Evolutionary conservation across 148 eudicot species (phyloP).

Genomic region (Arbutus unedo): DNA sequence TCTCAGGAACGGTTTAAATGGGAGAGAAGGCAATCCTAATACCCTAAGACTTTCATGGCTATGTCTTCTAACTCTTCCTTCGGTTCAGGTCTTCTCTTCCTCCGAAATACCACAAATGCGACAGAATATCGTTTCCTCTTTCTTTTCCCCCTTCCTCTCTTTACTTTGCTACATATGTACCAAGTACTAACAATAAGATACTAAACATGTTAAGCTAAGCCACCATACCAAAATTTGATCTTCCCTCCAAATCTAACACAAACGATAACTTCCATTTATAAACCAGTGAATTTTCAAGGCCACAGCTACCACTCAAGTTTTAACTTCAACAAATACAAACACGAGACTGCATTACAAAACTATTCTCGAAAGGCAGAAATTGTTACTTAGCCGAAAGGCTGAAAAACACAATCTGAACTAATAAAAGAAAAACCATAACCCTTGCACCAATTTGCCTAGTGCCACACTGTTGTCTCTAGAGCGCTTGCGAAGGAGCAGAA

Average conservation of each 20-base stretch:
- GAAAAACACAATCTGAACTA: neutral
- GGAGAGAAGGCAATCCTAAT: too few relatives aligned
- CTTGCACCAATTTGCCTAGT: neutral
- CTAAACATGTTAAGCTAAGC: neutral
- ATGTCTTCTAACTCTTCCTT: too few relatives aligned
- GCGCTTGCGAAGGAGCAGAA: neutral
- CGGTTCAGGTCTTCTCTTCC: too few relatives aligned
- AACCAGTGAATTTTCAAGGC: neutral
- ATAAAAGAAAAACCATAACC: neutral
- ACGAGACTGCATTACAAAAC: neutral
- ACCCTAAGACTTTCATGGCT: too few relatives aligned
- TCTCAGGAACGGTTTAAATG: too few relatives aligned
- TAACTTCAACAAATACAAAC: neutral
- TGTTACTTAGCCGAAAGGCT: neutral
- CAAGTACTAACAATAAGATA: too few relatives aligned
- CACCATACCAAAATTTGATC: neutral
- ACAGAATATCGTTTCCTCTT: too few relatives aligned
- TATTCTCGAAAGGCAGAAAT: conserved; percentile 1
- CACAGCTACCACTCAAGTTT: neutral
- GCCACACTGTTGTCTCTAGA: neutral
- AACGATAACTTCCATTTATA: neutral
- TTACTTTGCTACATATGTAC: too few relatives aligned
- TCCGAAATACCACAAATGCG: too few relatives aligned
- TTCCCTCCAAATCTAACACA: neutral
- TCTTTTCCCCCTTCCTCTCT: too few relatives aligned